A percentile compares a stretch with the other conserved stretches of the same genome.
These are phyloP conservation scores for Mycena polygramma DNA, from an alignment of 768 basidiomycete species.

Conservation along the genomic window DNA sequence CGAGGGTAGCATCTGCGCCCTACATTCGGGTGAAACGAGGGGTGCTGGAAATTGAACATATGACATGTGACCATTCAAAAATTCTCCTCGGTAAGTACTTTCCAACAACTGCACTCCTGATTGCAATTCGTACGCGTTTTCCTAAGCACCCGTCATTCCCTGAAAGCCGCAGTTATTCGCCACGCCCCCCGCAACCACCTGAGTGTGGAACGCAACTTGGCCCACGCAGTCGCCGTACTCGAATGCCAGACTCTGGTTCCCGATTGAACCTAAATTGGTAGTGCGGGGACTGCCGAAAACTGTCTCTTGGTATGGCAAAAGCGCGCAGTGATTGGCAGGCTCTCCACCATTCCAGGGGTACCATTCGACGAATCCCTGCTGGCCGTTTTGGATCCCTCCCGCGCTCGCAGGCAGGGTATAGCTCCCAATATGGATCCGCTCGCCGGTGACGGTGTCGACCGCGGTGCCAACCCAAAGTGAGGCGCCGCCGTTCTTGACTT, in stretches of 20 bases:
- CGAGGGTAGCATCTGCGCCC: conserved; percentile 44
- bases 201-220: conserved; percentile 24
- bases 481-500: too few relatives aligned
- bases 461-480: conserved; percentile 13
- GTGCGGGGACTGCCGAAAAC: conserved; percentile 26
- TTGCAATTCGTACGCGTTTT: too few relatives aligned
- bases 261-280: background rate
- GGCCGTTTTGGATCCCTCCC: conserved; percentile 15
- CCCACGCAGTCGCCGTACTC: conserved; percentile 32
- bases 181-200: too few relatives aligned
- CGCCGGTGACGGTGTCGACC: conserved; percentile 23
- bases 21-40: too few relatives aligned
- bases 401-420: conserved; percentile 8
- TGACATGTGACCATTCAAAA: too few relatives aligned
- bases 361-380: conserved; percentile 36
- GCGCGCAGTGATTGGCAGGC: conserved; percentile 27
- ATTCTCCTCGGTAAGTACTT: too few relatives aligned
- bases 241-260: conserved; percentile 2
- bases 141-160: too few relatives aligned
- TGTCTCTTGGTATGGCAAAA: conserved; percentile 25
- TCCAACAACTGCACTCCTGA: too few relatives aligned
- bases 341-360: conserved; percentile 33
- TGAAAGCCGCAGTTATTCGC: too few relatives aligned
- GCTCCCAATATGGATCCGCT: conserved; percentile 27
- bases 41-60: too few relatives aligned